Percentiles rank a stretch among this genome's conserved stretches.
These are phyloP conservation scores for Suillus decipiens DNA, from an alignment of 768 basidiomycete species.

Conservation along the genomic window DNA sequence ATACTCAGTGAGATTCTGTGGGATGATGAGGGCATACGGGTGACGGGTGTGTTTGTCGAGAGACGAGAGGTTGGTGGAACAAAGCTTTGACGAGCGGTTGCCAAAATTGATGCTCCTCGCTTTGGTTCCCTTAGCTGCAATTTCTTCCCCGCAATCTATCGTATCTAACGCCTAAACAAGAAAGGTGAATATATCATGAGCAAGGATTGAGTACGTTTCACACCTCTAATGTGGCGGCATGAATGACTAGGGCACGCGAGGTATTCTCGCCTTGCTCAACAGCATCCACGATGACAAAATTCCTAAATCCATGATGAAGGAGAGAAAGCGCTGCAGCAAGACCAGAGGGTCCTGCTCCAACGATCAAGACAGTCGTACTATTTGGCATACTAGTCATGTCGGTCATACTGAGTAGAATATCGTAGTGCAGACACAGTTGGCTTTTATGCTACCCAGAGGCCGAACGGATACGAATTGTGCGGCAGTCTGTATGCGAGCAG, in stretches of 20 bases:
- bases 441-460: background rate
- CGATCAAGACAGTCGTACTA: constrained; percentile 42
- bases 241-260: constrained; percentile 49
- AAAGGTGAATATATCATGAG: constrained; percentile 30
- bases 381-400: background rate
- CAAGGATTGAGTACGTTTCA: constrained; percentile 12
- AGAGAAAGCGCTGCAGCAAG: constrained; percentile 47
- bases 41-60: too few species aligned
- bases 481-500: background rate
- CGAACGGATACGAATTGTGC: background rate
- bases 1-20: too few species aligned
- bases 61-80: constrained; percentile 30
- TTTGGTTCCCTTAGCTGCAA: constrained; percentile 41
- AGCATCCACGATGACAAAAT: constrained; percentile 48
- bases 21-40: too few species aligned
- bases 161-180: constrained; percentile 43
- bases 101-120: constrained; percentile 26
- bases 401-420: background rate
- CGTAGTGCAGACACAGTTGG: background rate
- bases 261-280: constrained; percentile 31
- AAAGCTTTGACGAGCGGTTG: constrained; percentile 32
- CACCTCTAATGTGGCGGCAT: constrained; percentile 57
- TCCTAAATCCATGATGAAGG: constrained; percentile 38
- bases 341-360: constrained; percentile 49
- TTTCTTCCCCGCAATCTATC: constrained; percentile 41